Percentiles rank a stretch among this genome's conserved stretches.
Conservation (phyloP, 495 filamentous ascomycete genomes). For the Annulohypoxylon stygium region DNA sequence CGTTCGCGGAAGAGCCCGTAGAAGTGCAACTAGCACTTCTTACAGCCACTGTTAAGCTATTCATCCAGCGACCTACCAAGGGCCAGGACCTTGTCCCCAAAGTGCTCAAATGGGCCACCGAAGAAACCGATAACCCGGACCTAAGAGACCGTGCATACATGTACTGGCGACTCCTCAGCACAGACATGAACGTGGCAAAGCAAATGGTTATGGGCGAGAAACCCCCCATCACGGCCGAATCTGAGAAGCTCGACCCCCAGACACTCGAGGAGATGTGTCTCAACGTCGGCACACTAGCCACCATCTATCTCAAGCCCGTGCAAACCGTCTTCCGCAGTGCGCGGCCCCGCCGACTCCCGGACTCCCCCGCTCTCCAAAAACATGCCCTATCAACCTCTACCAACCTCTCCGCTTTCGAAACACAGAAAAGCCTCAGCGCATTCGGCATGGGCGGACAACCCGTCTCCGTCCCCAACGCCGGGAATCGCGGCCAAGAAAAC, state of each 20-base stretch:
- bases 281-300: conserved; percentile 94
- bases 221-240: conserved; percentile 95
- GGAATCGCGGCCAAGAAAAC: conserved; percentile 45
- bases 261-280: conserved; percentile 98
- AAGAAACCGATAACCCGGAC: conserved; percentile 98
- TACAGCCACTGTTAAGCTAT: conserved; percentile 97
- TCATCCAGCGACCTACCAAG: conserved; percentile 96
- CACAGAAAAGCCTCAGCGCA: conserved; percentile 66
- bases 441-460: conserved; percentile 66
- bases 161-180: conserved; percentile 99
- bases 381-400: conserved; percentile 63
- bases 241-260: conserved; percentile 89
- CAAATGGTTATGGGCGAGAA: conserved; percentile 96
- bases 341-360: conserved; percentile 78
- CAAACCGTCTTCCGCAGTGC: conserved; percentile 97
- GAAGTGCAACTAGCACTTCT: conserved; percentile 96
- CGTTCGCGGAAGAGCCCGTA: conserved; percentile 92
- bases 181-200: conserved; percentile 88
- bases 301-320: conserved; percentile 97
- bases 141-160: conserved; percentile 96
- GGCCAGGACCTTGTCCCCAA: conserved; percentile 94
- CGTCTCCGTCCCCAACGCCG: conserved; percentile 52
- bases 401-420: conserved; percentile 60
- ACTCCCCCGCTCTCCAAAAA: conserved; percentile 87
- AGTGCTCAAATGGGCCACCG: conserved; percentile 98